These are phyloP conservation scores for Purpureocillium takamizusanense DNA, from an alignment of 2,329 filamentous ascomycete genomes.

Conservation along the genomic window DNA sequence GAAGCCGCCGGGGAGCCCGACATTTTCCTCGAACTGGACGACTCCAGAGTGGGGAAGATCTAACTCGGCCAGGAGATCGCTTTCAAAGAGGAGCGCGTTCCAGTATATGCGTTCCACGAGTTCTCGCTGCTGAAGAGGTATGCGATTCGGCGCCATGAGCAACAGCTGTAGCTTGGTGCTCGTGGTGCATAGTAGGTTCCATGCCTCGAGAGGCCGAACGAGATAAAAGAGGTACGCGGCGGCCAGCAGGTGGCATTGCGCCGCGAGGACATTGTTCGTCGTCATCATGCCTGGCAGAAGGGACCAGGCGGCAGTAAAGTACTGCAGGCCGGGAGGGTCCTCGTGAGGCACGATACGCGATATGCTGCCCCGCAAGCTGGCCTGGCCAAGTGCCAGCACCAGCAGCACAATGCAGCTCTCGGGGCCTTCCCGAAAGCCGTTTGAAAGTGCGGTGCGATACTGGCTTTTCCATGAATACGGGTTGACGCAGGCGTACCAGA, in stretches of 20 bases:
- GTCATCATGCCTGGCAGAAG: constrained; percentile 73
- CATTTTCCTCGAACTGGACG: constrained; percentile 71
- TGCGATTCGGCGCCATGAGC: constrained; percentile 61
- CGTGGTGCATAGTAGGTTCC: constrained; percentile 70
- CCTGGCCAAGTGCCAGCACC: constrained; percentile 68
- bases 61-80: constrained; percentile 68
- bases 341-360: constrained; percentile 59
- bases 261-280: constrained; percentile 65
- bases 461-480: constrained; percentile 71
- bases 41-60: constrained; percentile 78
- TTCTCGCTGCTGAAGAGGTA: constrained; percentile 63
- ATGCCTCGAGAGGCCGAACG: constrained; percentile 73
- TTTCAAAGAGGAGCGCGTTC: constrained; percentile 75
- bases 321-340: constrained; percentile 66
- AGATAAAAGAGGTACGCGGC: constrained; percentile 78
- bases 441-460: constrained; percentile 65
- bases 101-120: constrained; percentile 73
- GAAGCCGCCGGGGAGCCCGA: constrained; percentile 70
- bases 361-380: constrained; percentile 67
- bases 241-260: constrained; percentile 72
- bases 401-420: constrained; percentile 77
- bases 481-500: constrained; percentile 82
- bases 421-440: constrained; percentile 67
- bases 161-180: constrained; percentile 76
- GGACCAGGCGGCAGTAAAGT: constrained; percentile 74